Conservation (phyloP, 73 alveolate genomes). For the Tetrahymena malaccensis region DNA sequence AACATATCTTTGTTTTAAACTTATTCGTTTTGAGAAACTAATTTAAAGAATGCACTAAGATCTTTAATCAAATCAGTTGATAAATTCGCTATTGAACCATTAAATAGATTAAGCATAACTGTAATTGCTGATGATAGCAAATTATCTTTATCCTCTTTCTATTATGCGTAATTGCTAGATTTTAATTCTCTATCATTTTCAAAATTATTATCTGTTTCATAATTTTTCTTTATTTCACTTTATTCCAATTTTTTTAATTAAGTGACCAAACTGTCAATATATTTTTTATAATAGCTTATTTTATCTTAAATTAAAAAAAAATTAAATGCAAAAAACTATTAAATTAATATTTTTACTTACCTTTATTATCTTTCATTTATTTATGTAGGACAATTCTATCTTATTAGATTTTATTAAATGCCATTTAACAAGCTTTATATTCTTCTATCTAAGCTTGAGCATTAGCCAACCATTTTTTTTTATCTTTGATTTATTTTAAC, state of each 20-base stretch:
- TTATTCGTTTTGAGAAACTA: background rate
- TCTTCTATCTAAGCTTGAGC: background rate
- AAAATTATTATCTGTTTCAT: background rate
- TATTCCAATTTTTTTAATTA: background rate
- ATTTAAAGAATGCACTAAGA: background rate
- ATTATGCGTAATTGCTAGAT: background rate
- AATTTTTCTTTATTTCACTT: background rate
- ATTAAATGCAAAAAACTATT: background rate
- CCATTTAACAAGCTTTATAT: background rate
- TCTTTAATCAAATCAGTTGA: background rate
- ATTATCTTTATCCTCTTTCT: background rate
- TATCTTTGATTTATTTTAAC: background rate
- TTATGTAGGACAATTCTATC: background rate
- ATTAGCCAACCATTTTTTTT: background rate
- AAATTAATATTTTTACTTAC: background rate
- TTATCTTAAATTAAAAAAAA: background rate
- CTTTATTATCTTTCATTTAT: background rate
- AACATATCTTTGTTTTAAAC: background rate
- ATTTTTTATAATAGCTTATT: background rate
- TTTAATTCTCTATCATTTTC: background rate
- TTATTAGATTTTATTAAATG: background rate
- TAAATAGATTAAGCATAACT: background rate
- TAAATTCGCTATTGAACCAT: background rate
- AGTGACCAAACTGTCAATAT: background rate
- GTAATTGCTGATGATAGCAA: background rate